Evolutionary conservation across 108 stramenopile species (phyloP).

Genomic region (Epithemia pelagica): DNA sequence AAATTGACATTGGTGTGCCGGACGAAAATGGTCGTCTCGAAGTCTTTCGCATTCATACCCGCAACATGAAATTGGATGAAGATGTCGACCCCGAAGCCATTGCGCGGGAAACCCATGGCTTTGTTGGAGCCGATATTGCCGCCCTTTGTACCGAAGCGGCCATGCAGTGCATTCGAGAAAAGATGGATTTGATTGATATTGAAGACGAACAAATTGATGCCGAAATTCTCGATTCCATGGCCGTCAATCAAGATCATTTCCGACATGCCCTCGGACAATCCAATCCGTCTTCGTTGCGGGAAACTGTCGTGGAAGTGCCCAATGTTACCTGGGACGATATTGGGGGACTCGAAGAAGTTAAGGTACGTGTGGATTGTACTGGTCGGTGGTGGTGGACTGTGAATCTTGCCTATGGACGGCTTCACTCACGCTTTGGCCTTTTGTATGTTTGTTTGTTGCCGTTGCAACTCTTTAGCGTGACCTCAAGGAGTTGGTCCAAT

Average conservation of each 20-base stretch:
- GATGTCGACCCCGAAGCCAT: slow-evolving; percentile 98
- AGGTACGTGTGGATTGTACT: slow-evolving; percentile 79
- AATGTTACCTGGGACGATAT: slow-evolving; percentile 99
- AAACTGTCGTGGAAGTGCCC: slow-evolving; percentile 99
- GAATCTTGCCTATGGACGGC: not conserved
- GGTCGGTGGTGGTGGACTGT: too few species aligned
- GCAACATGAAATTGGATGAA: slow-evolving; percentile 99
- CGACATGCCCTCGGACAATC: slow-evolving; percentile 91
- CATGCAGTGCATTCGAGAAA: slow-evolving; percentile 99
- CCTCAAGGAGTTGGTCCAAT: slow-evolving; percentile 99
- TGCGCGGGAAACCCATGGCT: slow-evolving; percentile 97
- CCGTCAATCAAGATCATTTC: slow-evolving; percentile 99
- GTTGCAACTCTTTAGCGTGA: slow-evolving; percentile 83
- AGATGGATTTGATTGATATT: slow-evolving; percentile 99
- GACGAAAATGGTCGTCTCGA: slow-evolving; percentile 99
- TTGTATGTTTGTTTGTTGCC: not conserved
- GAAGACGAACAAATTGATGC: slow-evolving; percentile 99
- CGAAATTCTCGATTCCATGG: slow-evolving; percentile 98
- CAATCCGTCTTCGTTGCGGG: slow-evolving; percentile 97
- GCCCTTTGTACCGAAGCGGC: slow-evolving; percentile 99
- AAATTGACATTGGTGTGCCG: slow-evolving; percentile 99
- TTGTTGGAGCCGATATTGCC: slow-evolving; percentile 99
- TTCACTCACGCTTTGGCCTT: too few species aligned
- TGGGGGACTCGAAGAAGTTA: slow-evolving; percentile 97
- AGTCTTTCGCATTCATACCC: slow-evolving; percentile 99